phyloP scores from a whole-genome alignment of 2,329 filamentous ascomycete genomes.

The Parafenestella ontariensis region DNA sequence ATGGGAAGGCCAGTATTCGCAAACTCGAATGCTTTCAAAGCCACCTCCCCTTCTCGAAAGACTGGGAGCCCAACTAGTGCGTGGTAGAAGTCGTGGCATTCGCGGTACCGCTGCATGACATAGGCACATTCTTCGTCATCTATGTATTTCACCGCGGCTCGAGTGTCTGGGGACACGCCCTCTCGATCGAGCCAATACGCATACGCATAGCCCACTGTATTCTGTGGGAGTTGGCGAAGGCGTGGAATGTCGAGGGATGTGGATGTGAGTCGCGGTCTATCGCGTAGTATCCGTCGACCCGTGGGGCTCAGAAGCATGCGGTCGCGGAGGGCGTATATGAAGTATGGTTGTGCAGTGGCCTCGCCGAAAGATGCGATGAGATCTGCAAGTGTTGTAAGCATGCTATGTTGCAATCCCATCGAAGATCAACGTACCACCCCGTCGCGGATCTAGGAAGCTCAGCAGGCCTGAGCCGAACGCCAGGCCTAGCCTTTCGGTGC shows the following conservation, averaged over 20 bases:
- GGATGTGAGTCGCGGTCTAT: slow-evolving; percentile 87
- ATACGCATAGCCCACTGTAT: slow-evolving; percentile 82
- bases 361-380: slow-evolving; percentile 95
- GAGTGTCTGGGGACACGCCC: slow-evolving; percentile 90
- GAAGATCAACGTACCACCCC: slow-evolving; percentile 66
- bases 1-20: slow-evolving; percentile 93
- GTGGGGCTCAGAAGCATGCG: slow-evolving; percentile 87
- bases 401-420: background rate
- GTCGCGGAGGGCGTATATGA: slow-evolving; percentile 88
- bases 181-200: slow-evolving; percentile 92
- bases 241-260: slow-evolving; percentile 69
- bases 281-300: slow-evolving; percentile 88
- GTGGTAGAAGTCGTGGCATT: slow-evolving; percentile 98
- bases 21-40: slow-evolving; percentile 98
- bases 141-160: slow-evolving; percentile 82
- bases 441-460: slow-evolving; percentile 74
- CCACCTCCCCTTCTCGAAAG: slow-evolving; percentile 93
- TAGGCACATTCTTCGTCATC: slow-evolving; percentile 96
- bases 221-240: slow-evolving; percentile 74
- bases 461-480: slow-evolving; percentile 67
- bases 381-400: slow-evolving; percentile 60
- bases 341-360: slow-evolving; percentile 92
- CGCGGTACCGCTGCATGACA: slow-evolving; percentile 97
- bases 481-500: slow-evolving; percentile 76
- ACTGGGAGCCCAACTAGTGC: slow-evolving; percentile 89